Evolutionary conservation across 2,329 filamentous ascomycete species (phyloP).

Genomic region (Xenoacremonium recifei): DNA sequence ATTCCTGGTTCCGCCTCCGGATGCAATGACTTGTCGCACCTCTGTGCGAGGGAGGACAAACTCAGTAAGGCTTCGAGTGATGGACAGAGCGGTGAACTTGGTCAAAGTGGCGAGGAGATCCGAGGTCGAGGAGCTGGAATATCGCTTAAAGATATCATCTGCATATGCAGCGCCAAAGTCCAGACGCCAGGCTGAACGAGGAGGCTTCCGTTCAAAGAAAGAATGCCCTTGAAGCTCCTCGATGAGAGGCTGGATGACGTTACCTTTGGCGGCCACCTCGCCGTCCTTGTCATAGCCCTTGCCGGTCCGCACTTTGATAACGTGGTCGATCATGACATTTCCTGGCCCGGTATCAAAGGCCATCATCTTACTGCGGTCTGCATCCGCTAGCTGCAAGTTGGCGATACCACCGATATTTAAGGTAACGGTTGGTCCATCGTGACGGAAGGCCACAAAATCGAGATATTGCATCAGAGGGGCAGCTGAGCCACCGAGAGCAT

Average conservation of each 20-base stretch:
- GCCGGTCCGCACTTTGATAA: slow-evolving; percentile 23
- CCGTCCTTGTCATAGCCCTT: slow-evolving; percentile 26
- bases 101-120: too few relatives aligned
- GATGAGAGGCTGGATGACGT: slow-evolving; percentile 17
- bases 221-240: slow-evolving; percentile 18
- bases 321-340: slow-evolving; percentile 31
- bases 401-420: slow-evolving; percentile 32
- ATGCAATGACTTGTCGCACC: slow-evolving; percentile 21
- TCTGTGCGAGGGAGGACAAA: slow-evolving; percentile 21
- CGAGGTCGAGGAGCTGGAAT: too few relatives aligned
- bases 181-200: slow-evolving; percentile 27
- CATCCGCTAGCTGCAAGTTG: slow-evolving; percentile 28
- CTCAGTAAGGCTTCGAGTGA: slow-evolving; percentile 21
- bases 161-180: slow-evolving; percentile 27
- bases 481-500: slow-evolving; percentile 27
- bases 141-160: too few relatives aligned
- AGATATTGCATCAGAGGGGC: slow-evolving; percentile 32
- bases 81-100: too few relatives aligned
- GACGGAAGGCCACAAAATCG: slow-evolving; percentile 28
- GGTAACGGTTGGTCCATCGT: slow-evolving; percentile 22
- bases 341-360: slow-evolving; percentile 29
- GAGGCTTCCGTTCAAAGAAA: slow-evolving; percentile 26
- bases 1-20: slow-evolving; percentile 27
- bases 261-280: slow-evolving; percentile 22
- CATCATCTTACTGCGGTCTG: slow-evolving; percentile 29